phyloP scores from a whole-genome alignment of 2,329 filamentous ascomycete genomes.

The Colletotrichum caudatum region DNA sequence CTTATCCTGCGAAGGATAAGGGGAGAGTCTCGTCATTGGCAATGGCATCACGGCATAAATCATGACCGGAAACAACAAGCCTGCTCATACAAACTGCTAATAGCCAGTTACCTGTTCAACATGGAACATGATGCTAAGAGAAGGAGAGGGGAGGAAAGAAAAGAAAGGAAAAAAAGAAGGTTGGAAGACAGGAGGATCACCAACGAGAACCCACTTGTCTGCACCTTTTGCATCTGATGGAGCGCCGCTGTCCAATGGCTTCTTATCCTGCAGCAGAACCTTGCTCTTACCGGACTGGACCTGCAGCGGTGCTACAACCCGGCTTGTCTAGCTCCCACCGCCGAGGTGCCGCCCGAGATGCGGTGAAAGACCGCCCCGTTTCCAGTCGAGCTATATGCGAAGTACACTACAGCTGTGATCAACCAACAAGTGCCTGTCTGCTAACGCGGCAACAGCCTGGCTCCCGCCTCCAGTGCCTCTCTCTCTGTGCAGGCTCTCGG shows the following conservation, averaged over 20 bases:
- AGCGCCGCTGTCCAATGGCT: conserved; percentile 32
- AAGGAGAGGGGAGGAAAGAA: not conserved
- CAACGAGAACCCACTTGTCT: conserved; percentile 24
- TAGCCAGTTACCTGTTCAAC: conserved; percentile 11
- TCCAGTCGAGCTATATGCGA: not conserved
- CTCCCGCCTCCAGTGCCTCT: conserved; percentile 18
- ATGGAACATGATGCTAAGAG: not conserved
- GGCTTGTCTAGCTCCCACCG: conserved; percentile 33
- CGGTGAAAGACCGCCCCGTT: conserved; percentile 39
- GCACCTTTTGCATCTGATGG: conserved; percentile 28
- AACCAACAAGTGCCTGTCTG: conserved; percentile 22
- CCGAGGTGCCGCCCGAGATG: conserved; percentile 37
- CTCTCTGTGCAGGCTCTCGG: not conserved
- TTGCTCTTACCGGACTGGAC: conserved; percentile 37
- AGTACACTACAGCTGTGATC: not conserved
- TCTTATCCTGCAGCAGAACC: conserved; percentile 23
- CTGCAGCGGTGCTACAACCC: conserved; percentile 36
- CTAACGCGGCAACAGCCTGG: conserved; percentile 15
- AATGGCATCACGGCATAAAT: conserved; percentile 20
- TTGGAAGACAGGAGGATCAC: conserved; percentile 25
- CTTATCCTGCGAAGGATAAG: conserved; percentile 3
- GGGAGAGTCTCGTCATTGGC: not conserved
- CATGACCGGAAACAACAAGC: conserved; percentile 1
- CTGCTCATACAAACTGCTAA: not conserved
- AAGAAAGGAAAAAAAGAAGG: not conserved